Conservation (phyloP, 78 protist species). For the Guillardia theta region DNA sequence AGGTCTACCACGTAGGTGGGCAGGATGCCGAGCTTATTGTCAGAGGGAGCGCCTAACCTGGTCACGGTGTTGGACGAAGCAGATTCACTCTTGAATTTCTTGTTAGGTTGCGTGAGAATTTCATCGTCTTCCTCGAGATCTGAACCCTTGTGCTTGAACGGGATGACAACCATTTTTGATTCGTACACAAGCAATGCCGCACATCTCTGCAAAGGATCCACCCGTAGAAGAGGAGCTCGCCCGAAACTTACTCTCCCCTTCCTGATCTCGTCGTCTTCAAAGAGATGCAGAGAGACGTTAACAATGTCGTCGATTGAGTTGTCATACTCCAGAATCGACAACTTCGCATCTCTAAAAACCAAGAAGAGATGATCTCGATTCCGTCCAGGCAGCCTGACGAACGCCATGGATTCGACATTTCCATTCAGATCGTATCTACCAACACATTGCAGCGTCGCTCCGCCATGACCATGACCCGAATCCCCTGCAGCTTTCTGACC, state of each 20-base stretch:
- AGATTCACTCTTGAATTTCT: not conserved
- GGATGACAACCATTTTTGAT: not conserved
- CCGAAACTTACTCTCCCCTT: not conserved
- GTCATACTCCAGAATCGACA: not conserved
- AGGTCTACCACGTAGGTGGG: constrained; percentile 12
- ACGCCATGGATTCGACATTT: not conserved
- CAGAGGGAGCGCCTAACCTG: not conserved
- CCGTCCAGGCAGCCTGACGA: not conserved
- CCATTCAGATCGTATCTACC: not conserved
- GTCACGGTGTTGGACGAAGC: not conserved
- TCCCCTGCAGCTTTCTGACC: not conserved
- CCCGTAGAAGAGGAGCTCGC: not conserved
- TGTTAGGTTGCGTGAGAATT: not conserved
- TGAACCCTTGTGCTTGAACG: not conserved
- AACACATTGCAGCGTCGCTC: not conserved
- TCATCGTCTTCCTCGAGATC: not conserved
- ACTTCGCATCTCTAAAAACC: not conserved
- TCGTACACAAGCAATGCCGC: not conserved
- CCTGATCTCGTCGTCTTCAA: not conserved
- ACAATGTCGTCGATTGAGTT: not conserved
- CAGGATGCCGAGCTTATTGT: not conserved
- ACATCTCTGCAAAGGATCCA: not conserved
- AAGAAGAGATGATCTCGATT: not conserved
- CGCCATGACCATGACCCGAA: not conserved
- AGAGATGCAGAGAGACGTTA: not conserved